Percentiles rank a stretch among this genome's conserved stretches.
Evolutionary conservation across 169 alveolate species (phyloP).

Genomic region (Pseudocohnilembus persalinus): DNA sequence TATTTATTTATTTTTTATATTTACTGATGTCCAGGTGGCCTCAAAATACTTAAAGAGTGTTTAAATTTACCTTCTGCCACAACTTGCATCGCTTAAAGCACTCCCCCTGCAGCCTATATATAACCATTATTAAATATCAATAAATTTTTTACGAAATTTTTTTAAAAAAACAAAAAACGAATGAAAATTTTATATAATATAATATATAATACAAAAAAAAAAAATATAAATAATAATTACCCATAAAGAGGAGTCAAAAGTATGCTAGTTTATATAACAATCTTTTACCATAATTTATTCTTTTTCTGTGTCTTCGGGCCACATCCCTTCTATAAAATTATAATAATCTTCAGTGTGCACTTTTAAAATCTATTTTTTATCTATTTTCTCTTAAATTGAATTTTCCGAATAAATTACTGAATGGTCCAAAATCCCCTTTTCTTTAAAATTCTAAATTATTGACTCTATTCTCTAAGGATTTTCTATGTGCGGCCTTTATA

Average conservation of each 20-base stretch:
- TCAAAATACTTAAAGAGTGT: neutral
- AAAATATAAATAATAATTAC: neutral
- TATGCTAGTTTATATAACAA: conserved; percentile 1
- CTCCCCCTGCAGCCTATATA: neutral
- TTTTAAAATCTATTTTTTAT: neutral
- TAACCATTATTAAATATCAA: no score
- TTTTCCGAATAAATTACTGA: neutral
- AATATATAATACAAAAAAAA: no score
- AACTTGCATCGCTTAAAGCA: no score
- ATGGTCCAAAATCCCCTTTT: neutral
- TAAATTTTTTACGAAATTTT: no score
- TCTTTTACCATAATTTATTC: conserved; percentile 9
- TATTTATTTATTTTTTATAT: no score
- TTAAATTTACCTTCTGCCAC: neutral
- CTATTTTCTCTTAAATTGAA: no score
- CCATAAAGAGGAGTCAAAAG: neutral
- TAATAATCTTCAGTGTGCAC: conserved; percentile 10
- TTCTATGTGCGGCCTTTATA: neutral
- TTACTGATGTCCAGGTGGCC: neutral
- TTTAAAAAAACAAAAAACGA: no score
- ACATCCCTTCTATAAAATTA: conserved; percentile 16
- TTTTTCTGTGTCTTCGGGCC: conserved; percentile 27
- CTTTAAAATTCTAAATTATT: neutral
- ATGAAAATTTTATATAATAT: no score
- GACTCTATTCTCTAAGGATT: neutral